A percentile compares a stretch with the other conserved stretches of the same genome.
Conservation (phyloP, 1,284 basidiomycete genomes). For the Ustilago tritici region DNA sequence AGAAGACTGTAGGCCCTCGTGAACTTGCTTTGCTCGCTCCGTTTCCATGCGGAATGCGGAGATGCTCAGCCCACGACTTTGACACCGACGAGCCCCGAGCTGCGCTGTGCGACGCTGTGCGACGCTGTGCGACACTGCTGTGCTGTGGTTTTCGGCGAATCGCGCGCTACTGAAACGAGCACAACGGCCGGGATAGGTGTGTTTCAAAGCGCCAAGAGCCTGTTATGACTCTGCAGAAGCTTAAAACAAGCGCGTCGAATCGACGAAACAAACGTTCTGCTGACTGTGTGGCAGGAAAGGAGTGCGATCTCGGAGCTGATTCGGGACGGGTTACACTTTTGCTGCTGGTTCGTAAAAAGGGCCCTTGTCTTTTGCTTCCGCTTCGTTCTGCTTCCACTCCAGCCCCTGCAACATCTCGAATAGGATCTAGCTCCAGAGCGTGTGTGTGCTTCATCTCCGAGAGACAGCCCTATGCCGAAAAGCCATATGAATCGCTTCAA, state of each 20-base stretch:
- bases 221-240: background rate
- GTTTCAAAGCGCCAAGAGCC: background rate
- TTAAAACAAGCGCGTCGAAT: constrained; percentile 6
- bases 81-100: background rate
- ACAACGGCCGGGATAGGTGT: background rate
- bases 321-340: background rate
- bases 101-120: background rate
- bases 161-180: background rate
- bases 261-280: constrained; percentile 7
- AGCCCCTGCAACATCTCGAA: background rate
- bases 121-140: background rate
- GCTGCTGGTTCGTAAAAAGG: background rate
- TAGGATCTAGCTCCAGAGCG: background rate
- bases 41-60: no score
- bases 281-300: background rate
- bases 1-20: no score
- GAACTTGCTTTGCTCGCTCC: no score
- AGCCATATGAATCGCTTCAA: constrained; percentile 16
- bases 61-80: background rate
- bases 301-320: constrained; percentile 4
- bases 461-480: constrained; percentile 7
- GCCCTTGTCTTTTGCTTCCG: background rate
- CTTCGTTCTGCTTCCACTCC: background rate
- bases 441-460: constrained; percentile 13
- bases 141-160: background rate